Evolutionary conservation across 2,329 filamentous ascomycete species (phyloP).

Genomic region (Nothomitra cinnamomea): DNA sequence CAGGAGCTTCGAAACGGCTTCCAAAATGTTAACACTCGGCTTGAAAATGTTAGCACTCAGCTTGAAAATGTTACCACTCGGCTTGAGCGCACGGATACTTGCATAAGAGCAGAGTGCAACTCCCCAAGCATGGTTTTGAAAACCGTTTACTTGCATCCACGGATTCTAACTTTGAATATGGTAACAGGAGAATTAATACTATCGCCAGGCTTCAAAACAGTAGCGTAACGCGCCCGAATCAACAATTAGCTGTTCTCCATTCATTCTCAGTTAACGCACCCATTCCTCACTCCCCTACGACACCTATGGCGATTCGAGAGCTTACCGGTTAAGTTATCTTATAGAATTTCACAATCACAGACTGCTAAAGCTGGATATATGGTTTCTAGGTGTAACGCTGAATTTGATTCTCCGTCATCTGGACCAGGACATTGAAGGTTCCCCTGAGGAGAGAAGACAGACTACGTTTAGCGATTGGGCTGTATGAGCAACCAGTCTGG

Average conservation of each 20-base stretch:
- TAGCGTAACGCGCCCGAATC: neutral
- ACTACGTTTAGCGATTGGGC: neutral
- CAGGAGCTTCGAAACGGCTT: neutral
- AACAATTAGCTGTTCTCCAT: neutral
- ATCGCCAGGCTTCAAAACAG: neutral
- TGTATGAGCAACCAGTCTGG: neutral
- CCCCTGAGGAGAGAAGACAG: neutral
- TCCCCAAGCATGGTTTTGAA: neutral
- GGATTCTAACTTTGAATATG: neutral
- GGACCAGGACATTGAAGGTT: neutral
- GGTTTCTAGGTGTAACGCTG: neutral
- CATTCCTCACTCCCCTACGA: no score
- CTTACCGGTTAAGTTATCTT: no score
- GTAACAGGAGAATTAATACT: no score
- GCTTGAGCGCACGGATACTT: neutral
- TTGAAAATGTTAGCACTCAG: neutral
- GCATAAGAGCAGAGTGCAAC: neutral
- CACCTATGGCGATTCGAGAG: no score
- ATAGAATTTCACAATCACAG: no score
- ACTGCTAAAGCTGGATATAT: neutral
- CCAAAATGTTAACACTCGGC: neutral
- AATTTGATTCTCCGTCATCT: neutral
- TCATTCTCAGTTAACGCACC: no score
- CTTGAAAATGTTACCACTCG: no score
- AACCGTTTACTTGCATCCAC: neutral